Percentiles rank a stretch among this genome's conserved stretches.
Evolutionary conservation across 2,329 filamentous ascomycete genomes (phyloP).

Genomic region (Ascomycota sp.): DNA sequence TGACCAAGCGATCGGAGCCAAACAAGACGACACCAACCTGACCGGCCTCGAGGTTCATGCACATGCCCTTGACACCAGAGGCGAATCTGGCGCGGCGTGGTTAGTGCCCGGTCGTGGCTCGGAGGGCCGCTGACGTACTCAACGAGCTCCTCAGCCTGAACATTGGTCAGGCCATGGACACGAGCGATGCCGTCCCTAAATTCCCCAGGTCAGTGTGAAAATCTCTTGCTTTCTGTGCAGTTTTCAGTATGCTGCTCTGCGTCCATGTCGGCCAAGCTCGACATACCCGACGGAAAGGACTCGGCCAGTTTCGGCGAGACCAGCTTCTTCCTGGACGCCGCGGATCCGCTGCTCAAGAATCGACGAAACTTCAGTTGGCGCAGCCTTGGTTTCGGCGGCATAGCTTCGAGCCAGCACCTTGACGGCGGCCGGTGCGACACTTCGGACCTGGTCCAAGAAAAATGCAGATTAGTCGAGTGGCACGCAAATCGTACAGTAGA

Average conservation of each 20-base stretch:
- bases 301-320: slow-evolving; percentile 94
- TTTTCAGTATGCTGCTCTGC: too few species aligned
- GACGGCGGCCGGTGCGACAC: slow-evolving; percentile 60
- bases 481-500: slow-evolving; percentile 17
- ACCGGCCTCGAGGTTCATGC: slow-evolving; percentile 99
- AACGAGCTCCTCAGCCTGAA: slow-evolving; percentile 99
- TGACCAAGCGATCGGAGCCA: slow-evolving; percentile 99
- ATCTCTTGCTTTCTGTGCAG: too few species aligned
- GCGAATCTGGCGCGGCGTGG: slow-evolving; percentile 54
- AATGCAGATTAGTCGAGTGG: slow-evolving; percentile 32
- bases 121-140: slow-evolving; percentile 47
- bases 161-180: slow-evolving; percentile 99
- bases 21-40: slow-evolving; percentile 99
- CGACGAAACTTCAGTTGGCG: slow-evolving; percentile 94
- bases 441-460: slow-evolving; percentile 52
- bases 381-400: slow-evolving; percentile 81
- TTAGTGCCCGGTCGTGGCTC: slow-evolving; percentile 5
- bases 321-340: slow-evolving; percentile 91
- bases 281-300: slow-evolving; percentile 97
- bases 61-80: slow-evolving; percentile 99
- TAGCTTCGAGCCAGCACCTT: slow-evolving; percentile 59
- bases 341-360: slow-evolving; percentile 99
- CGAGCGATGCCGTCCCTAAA: slow-evolving; percentile 97
- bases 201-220: slow-evolving; percentile 16
- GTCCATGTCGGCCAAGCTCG: slow-evolving; percentile 8